Percentiles rank a stretch among this genome's conserved stretches.
phyloP scores from a whole-genome alignment of 495 filamentous ascomycete genomes.

The Aspergillus campestris region DNA sequence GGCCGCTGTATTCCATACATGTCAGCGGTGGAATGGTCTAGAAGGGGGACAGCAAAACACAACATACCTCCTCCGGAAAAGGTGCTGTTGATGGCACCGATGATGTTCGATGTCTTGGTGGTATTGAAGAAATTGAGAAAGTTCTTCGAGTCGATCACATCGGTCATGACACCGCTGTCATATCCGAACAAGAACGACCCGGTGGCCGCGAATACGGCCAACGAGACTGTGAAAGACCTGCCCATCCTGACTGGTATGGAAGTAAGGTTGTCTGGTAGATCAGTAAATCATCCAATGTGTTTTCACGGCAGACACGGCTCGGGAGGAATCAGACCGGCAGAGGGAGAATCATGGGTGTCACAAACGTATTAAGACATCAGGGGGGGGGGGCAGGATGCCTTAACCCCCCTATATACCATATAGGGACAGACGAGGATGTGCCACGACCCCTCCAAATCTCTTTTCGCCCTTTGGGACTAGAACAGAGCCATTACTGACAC shows the following conservation, averaged over 20 bases:
- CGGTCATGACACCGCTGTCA: conserved; percentile 48
- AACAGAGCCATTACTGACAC: too few species aligned
- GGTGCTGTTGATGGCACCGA: conserved; percentile 48
- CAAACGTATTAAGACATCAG: too few species aligned
- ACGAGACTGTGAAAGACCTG: conserved; percentile 31
- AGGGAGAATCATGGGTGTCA: too few species aligned
- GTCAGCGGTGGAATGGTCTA: neutral
- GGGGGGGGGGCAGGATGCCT: too few species aligned
- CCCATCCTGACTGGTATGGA: conserved; percentile 26
- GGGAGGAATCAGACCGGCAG: neutral
- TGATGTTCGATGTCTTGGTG: conserved; percentile 37
- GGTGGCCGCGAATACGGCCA: conserved; percentile 37
- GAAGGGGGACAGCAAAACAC: neutral
- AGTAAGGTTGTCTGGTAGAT: neutral
- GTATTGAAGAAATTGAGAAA: conserved; percentile 43
- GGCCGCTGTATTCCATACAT: conserved; percentile 12
- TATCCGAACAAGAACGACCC: conserved; percentile 49
- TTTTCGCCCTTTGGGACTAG: too few species aligned
- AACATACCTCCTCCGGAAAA: conserved; percentile 44
- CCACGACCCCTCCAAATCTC: too few species aligned
- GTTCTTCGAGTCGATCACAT: conserved; percentile 42
- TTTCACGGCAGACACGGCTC: neutral
- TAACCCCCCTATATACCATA: too few species aligned
- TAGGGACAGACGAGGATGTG: too few species aligned
- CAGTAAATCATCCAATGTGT: neutral